Evolutionary conservation across 106 monocot genomes (phyloP).

Genomic region (Chionographis japonica): DNA sequence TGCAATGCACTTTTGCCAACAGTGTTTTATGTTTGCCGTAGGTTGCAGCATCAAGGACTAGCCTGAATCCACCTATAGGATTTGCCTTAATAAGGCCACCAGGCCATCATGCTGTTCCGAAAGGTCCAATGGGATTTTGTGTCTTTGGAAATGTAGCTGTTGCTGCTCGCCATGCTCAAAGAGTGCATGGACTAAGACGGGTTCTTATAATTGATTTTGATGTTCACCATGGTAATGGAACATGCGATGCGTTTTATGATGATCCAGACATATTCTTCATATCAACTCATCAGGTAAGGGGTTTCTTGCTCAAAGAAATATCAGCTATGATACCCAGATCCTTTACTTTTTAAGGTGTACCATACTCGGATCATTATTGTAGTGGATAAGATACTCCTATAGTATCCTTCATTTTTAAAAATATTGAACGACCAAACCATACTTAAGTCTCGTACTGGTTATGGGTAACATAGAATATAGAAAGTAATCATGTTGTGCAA

Average conservation of each 20-base stretch:
- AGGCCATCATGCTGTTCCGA: constrained; percentile 93
- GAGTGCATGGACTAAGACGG: constrained; percentile 61
- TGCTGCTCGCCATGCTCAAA: constrained; percentile 87
- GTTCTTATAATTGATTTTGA: constrained; percentile 97
- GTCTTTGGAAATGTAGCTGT: constrained; percentile 95
- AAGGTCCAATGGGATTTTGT: constrained; percentile 99
- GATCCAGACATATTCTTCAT: constrained; percentile 96
- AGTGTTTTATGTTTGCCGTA: constrained; percentile 34
- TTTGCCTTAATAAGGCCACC: constrained; percentile 95
- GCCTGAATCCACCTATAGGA: constrained; percentile 58
- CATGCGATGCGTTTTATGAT: constrained; percentile 98
- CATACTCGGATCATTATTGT: no score
- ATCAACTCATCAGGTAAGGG: constrained; percentile 89
- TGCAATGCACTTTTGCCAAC: constrained; percentile 14
- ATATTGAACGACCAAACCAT: no score
- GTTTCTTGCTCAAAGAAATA: neutral
- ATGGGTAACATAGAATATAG: no score
- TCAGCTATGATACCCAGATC: no score
- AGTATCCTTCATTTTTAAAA: no score
- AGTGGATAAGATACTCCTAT: no score
- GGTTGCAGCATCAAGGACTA: constrained; percentile 68
- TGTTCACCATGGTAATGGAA: constrained; percentile 98
- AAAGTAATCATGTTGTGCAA: no score
- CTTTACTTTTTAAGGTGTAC: no score
- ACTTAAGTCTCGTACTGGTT: no score